A percentile compares a stretch with the other conserved stretches of the same genome.
phyloP scores from a whole-genome alignment of 1,139 yeast genomes.

The Taphrina communis region DNA sequence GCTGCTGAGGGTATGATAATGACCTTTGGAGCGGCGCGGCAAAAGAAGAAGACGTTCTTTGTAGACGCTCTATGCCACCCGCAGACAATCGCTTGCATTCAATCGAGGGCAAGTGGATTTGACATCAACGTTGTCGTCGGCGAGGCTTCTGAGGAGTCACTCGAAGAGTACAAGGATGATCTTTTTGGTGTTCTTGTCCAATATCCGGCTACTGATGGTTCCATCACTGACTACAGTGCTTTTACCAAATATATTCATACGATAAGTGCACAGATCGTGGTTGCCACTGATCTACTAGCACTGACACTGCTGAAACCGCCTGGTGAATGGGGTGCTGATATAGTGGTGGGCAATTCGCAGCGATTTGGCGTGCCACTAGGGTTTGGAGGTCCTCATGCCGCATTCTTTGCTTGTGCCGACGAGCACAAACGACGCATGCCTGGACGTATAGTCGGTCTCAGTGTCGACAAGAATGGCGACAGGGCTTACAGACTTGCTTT shows the following conservation, averaged over 20 bases:
- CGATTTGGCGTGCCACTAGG: conserved; percentile 98
- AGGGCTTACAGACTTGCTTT: conserved; percentile 88
- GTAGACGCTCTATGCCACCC: conserved; percentile 81
- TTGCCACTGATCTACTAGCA: conserved; percentile 89
- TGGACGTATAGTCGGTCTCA: conserved; percentile 91
- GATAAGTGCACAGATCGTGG: conserved; percentile 75
- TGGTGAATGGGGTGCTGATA: conserved; percentile 84
- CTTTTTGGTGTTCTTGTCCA: conserved; percentile 86
- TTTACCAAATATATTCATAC: conserved; percentile 71
- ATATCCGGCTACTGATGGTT: conserved; percentile 89
- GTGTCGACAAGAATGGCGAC: conserved; percentile 88
- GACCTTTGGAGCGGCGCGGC: conserved; percentile 64
- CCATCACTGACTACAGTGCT: conserved; percentile 61
- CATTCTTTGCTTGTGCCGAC: conserved; percentile 84
- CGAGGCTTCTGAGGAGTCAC: conserved; percentile 59
- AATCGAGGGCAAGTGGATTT: conserved; percentile 78
- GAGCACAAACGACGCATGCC: conserved; percentile 90
- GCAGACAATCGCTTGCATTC: conserved; percentile 80
- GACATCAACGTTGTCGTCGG: conserved; percentile 71
- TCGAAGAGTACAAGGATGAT: conserved; percentile 51
- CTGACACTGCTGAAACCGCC: conserved; percentile 86
- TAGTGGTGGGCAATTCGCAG: conserved; percentile 90
- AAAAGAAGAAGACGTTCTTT: conserved; percentile 61
- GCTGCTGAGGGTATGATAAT: conserved; percentile 97
- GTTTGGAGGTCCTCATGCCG: conserved; percentile 99